Base-by-base conservation (phyloP, 352 stramenopile genomes). In the Pythium rhizo-oryzae region DNA sequence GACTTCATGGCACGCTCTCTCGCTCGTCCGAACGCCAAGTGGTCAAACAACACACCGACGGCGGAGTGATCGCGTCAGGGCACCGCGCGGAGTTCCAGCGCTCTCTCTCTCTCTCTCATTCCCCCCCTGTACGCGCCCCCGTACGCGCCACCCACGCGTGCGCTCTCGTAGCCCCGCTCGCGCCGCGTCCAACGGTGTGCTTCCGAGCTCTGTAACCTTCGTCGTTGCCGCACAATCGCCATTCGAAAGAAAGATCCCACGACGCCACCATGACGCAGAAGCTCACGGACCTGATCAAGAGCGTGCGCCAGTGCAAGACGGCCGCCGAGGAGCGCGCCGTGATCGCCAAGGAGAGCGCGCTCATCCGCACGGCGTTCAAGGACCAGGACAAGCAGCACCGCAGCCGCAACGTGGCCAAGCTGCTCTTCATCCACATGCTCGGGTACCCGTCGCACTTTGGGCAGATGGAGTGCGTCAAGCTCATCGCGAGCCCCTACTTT, bases 351-450 rank as follows among this genome's bases (percentile, higher is more conserved):
- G 98, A 99, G 81, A 99, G 93, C 67, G 98, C 98, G 41, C 90
- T 99, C 51, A 99, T 99, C 77, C 94, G 98, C 69, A 99, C 97
- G 24, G 97, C 97, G 12, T 99, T 99, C 81, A 99, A 98, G 70
- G 97, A 99, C 62, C 91, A 98, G 65, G 91, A 97, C 78, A 97
- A 91, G 75, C 92, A 98, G 74, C 99, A 98, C 84, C 93, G 96
- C 55, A 97, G 99, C 79, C 94, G 97, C 49, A 99, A 99, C 78
- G 97, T 99, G 50, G 97, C 97, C 50, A 99, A 99, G 76, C 82
- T 99, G 62, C 84, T 99, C 5, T 99, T 99, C 78, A 99, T 99
- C 81, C 98, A 99, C 87, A 99, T 99, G 97, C 84, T 99, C 24
- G 98, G 98, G n/a, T 99, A 99, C 78, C 97, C 98, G 55, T 99